These are phyloP conservation scores for Jamesozyma piceae DNA, from an alignment of 805 yeast genomes.

Conservation along the genomic window DNA sequence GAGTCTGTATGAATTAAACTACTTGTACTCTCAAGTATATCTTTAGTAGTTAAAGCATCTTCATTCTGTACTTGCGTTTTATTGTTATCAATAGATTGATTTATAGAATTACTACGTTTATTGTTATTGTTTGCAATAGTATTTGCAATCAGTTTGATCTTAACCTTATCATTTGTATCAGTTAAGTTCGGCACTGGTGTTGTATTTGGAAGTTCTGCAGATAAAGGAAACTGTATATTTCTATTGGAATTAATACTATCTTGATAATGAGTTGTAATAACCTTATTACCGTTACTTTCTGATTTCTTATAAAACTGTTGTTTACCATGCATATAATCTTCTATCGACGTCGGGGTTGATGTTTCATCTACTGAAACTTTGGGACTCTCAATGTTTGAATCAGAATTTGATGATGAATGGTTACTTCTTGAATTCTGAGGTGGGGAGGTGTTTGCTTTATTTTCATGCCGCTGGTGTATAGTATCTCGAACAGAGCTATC, in stretches of 20 bases:
- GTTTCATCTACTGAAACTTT: constrained; percentile 14
- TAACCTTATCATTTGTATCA: not conserved
- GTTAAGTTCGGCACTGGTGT: not conserved
- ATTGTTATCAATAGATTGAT: not conserved
- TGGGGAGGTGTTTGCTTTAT: not conserved
- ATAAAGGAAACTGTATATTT: not conserved
- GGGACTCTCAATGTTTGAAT: constrained; percentile 18
- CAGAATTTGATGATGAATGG: constrained; percentile 19
- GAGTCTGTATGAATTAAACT: constrained; percentile 26
- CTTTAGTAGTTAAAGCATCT: not conserved
- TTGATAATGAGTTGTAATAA: not conserved
- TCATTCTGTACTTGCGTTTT: not conserved
- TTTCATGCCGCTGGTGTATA: not conserved
- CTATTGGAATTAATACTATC: not conserved
- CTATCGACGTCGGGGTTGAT: constrained; percentile 9
- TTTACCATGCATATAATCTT: constrained; percentile 3
- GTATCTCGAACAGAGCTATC: not conserved
- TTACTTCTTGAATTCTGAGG: constrained; percentile 9
- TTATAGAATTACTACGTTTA: not conserved
- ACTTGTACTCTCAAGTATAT: constrained; percentile 1
- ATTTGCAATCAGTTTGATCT: not conserved
- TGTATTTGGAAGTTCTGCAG: not conserved
- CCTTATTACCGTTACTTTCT: not conserved
- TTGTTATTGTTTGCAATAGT: not conserved
- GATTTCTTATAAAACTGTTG: not conserved